A percentile compares a stretch with the other conserved stretches of the same genome.
Evolutionary conservation across 768 basidiomycete genomes (phyloP).

Genomic region (Hygrophorus russula): DNA sequence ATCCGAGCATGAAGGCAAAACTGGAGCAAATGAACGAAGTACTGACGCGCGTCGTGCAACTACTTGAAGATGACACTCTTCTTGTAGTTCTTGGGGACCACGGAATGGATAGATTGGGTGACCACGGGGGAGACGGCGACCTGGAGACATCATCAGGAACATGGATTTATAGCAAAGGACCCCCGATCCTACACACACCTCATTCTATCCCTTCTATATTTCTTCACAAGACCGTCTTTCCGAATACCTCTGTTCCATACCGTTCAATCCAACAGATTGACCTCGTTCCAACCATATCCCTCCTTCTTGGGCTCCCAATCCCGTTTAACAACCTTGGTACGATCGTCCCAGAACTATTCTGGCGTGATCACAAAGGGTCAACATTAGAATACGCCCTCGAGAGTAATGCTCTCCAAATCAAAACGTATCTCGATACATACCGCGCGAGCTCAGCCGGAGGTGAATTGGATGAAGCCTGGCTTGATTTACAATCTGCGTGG

Average conservation of each 20-base stretch:
- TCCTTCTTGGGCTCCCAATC: slow-evolving; percentile 86
- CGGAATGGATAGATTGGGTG: slow-evolving; percentile 91
- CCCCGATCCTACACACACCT: slow-evolving; percentile 27
- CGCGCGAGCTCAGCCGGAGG: slow-evolving; percentile 55
- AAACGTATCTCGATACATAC: slow-evolving; percentile 67
- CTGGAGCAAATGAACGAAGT: slow-evolving; percentile 82
- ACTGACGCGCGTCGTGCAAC: slow-evolving; percentile 56
- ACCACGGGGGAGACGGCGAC: slow-evolving; percentile 87
- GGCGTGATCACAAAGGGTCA: slow-evolving; percentile 28
- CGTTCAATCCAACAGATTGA: slow-evolving; percentile 88
- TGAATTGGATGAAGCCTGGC: slow-evolving; percentile 65
- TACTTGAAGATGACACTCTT: slow-evolving; percentile 78
- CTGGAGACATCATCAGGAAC: slow-evolving; percentile 78
- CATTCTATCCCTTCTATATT: slow-evolving; percentile 35
- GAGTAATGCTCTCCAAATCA: slow-evolving; percentile 67
- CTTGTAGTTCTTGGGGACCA: slow-evolving; percentile 92
- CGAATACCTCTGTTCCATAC: slow-evolving; percentile 39
- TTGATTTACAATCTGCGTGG: slow-evolving; percentile 37
- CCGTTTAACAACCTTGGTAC: slow-evolving; percentile 93
- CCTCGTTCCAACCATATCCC: slow-evolving; percentile 76
- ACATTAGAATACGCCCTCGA: slow-evolving; percentile 49
- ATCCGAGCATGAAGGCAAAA: slow-evolving; percentile 78
- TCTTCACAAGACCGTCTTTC: slow-evolving; percentile 46
- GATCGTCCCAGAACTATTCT: slow-evolving; percentile 87
- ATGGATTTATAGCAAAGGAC: slow-evolving; percentile 87